Base-by-base conservation (phyloP, 495 filamentous ascomycete genomes). In the Filosporella fistucella region DNA sequence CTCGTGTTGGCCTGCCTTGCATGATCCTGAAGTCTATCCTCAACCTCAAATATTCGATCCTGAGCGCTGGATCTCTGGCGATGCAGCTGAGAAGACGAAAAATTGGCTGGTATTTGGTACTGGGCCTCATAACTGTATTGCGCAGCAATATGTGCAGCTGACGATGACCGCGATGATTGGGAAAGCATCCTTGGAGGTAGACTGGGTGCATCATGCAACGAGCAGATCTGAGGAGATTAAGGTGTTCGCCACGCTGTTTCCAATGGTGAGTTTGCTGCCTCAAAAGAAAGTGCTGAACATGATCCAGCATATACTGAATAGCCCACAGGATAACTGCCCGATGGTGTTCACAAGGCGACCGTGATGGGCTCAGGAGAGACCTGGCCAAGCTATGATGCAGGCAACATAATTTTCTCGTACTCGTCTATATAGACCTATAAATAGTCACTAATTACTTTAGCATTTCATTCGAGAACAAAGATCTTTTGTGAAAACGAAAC, bases 181-280 rank as follows among this genome's bases (percentile, higher is more conserved):
- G 35, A 97, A 93, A 75, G 88, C 94, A 17, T 86, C 87, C 55
- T 71, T 96, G 62, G 74, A 84, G 54, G 72, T 97, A 58, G 83
- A 96, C 66, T 98, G 93, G 93, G 77, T 82, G 65, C 93, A 98
- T 67, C 77, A 86, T 60, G 61, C 84, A 10, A 98, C 93, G 12
- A 73, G 79, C 1, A 50, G 70, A 40, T 94, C 88, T 0, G 94
- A 98, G 70, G 82, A 94, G 63, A 97, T 98, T 66, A 91, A 95
- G 74, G 91, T 97, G 44, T 98, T 98, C 69, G 93, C 94, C 8
- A 95, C 89, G 12, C 90, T 98, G 47, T 98, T 98, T 76, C 93
- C 93, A 35, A 84, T 87, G 84, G 91, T 95, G 73, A 67, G 84
- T 70, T 39, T 18, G 20, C 4, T 47, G 32, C n/a, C 4, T 35